These are phyloP conservation scores for Immersiporthe knoxdaviesiana DNA, from an alignment of 2,329 filamentous ascomycete species.

Conservation along the genomic window DNA sequence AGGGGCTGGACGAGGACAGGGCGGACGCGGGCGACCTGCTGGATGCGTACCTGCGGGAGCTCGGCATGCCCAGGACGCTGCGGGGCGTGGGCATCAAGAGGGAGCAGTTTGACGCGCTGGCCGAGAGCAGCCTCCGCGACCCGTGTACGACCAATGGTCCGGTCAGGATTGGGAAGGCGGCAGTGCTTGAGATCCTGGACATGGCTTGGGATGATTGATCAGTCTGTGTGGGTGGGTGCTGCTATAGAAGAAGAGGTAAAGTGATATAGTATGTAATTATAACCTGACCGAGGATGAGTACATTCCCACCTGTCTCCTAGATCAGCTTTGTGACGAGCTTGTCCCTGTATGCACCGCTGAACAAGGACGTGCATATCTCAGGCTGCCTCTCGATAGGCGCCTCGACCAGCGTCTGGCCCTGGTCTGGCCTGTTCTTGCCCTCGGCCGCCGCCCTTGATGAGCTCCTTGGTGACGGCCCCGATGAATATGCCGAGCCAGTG, in stretches of 20 bases:
- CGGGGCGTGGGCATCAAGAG: slow-evolving; percentile 53
- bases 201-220: slow-evolving; percentile 33
- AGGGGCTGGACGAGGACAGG: slow-evolving; percentile 30
- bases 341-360: slow-evolving; percentile 35
- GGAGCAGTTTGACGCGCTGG: slow-evolving; percentile 52
- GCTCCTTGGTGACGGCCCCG: slow-evolving; percentile 33
- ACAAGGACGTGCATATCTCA: slow-evolving; percentile 37
- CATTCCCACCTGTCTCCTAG: not conserved
- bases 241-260: not conserved
- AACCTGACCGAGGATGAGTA: not conserved
- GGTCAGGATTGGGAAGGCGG: slow-evolving; percentile 50
- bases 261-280: not conserved
- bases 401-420: slow-evolving; percentile 36
- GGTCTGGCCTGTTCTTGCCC: slow-evolving; percentile 33
- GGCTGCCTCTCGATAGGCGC: slow-evolving; percentile 37
- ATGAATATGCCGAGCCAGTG: slow-evolving; percentile 13
- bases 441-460: slow-evolving; percentile 35
- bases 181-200: slow-evolving; percentile 56
- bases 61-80: slow-evolving; percentile 58
- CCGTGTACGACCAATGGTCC: slow-evolving; percentile 55
- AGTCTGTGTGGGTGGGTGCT: too few species aligned
- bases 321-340: slow-evolving; percentile 36
- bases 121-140: slow-evolving; percentile 54
- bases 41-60: slow-evolving; percentile 51
- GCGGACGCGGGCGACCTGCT: slow-evolving; percentile 56